Evolutionary conservation across 2,329 filamentous ascomycete genomes (phyloP).

Genomic region (Fusarium sp.): DNA sequence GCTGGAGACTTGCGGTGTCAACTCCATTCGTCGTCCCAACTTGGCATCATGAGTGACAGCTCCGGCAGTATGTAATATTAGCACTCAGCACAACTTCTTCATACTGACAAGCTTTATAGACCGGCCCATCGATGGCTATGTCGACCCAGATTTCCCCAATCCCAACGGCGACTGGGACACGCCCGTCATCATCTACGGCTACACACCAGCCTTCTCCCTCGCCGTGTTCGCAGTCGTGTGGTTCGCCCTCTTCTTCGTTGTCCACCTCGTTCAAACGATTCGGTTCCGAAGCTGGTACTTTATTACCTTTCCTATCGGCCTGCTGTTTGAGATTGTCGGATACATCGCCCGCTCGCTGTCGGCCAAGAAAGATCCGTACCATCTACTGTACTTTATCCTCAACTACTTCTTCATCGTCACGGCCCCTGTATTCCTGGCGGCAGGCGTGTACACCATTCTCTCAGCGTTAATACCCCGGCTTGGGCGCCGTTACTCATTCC

Average conservation of each 20-base stretch:
- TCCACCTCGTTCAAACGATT: conserved; percentile 57
- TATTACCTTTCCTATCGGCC: conserved; percentile 60
- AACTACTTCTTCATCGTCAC: conserved; percentile 76
- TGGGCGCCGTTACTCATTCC: conserved; percentile 59
- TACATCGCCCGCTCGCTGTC: conserved; percentile 66
- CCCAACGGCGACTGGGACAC: conserved; percentile 63
- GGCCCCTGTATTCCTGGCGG: conserved; percentile 71
- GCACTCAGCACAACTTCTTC: not conserved
- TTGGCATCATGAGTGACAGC: conserved; percentile 33
- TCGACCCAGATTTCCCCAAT: conserved; percentile 68
- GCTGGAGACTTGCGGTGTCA: not conserved
- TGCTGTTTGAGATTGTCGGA: conserved; percentile 65
- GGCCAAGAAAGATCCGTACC: conserved; percentile 66
- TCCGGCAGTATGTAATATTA: conserved; percentile 26
- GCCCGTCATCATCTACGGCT: conserved; percentile 66
- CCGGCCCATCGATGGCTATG: conserved; percentile 55
- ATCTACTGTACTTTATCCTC: conserved; percentile 69
- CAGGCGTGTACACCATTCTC: conserved; percentile 70
- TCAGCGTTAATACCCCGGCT: conserved; percentile 64
- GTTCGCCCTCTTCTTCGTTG: conserved; percentile 59
- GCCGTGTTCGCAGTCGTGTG: conserved; percentile 60
- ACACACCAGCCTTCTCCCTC: conserved; percentile 63
- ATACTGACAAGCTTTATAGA: conserved; percentile 11
- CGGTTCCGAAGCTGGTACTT: conserved; percentile 64
- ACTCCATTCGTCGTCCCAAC: not conserved